phyloP scores from a whole-genome alignment of 768 basidiomycete species.

The Melanogaster broomeanus region DNA sequence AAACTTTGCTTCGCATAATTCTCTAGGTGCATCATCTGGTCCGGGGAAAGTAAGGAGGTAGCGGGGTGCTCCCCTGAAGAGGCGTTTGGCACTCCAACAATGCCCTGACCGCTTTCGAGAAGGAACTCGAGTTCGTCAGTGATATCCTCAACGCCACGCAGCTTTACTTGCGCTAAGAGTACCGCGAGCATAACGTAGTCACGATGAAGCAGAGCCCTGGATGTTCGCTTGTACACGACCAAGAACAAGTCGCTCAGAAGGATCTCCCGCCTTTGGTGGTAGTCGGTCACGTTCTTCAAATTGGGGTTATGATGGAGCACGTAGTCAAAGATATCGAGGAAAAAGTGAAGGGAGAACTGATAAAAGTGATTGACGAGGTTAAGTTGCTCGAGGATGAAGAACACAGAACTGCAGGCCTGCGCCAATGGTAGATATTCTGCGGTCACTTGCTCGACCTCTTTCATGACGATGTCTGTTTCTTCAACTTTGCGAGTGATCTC shows the following conservation, averaged over 20 bases:
- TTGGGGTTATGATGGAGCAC: slow-evolving; percentile 92
- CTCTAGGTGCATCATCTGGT: slow-evolving; percentile 70
- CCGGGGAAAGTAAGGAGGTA: slow-evolving; percentile 55
- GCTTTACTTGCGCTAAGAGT: slow-evolving; percentile 85
- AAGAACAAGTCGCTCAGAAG: slow-evolving; percentile 89
- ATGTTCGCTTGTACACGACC: slow-evolving; percentile 84
- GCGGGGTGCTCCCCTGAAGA: slow-evolving; percentile 39
- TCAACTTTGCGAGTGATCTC: slow-evolving; percentile 96
- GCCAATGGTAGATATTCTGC: slow-evolving; percentile 93
- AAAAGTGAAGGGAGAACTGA: slow-evolving; percentile 96
- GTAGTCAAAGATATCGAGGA: slow-evolving; percentile 98
- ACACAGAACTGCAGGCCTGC: slow-evolving; percentile 93
- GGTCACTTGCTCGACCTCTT: slow-evolving; percentile 94
- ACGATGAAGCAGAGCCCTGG: slow-evolving; percentile 84
- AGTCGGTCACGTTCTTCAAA: slow-evolving; percentile 75
- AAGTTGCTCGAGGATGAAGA: slow-evolving; percentile 95
- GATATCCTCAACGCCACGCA: slow-evolving; percentile 79
- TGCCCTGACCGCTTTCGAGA: slow-evolving; percentile 82
- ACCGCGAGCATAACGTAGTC: slow-evolving; percentile 93
- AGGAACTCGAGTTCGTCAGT: slow-evolving; percentile 87
- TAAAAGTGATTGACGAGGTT: slow-evolving; percentile 97
- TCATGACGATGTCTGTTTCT: slow-evolving; percentile 95
- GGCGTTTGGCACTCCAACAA: slow-evolving; percentile 38
- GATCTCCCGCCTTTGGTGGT: slow-evolving; percentile 72
- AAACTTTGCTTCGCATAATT: slow-evolving; percentile 69